phyloP scores from a whole-genome alignment of 257 asterid species.

The Solanum ossicruentum region DNA sequence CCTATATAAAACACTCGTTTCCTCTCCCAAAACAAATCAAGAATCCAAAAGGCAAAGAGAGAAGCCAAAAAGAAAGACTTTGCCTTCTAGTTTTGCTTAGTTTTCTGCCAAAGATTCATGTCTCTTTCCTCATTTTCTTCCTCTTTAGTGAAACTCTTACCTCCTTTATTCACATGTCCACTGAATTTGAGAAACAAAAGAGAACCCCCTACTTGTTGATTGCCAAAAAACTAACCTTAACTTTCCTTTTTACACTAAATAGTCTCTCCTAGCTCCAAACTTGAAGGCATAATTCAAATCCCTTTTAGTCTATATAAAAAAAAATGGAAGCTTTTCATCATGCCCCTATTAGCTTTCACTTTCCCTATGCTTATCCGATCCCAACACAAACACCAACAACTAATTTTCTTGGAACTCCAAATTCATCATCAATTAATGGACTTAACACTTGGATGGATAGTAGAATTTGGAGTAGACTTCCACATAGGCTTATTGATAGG shows the following conservation, averaged over 20 bases:
- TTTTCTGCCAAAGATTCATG: background rate
- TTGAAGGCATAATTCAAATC: background rate
- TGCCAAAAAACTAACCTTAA: conserved; percentile 7
- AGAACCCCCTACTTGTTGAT: conserved; percentile 1
- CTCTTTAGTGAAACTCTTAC: background rate
- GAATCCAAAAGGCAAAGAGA: background rate
- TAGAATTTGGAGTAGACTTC: conserved; percentile 80
- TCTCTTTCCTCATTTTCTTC: background rate
- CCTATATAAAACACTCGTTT: conserved; percentile 35
- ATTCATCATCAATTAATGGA: background rate
- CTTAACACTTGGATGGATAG: conserved; percentile 54
- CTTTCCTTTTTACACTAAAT: conserved; percentile 1
- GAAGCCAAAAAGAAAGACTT: background rate
- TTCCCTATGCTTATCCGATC: conserved; percentile 30
- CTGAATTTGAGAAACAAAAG: conserved; percentile 22
- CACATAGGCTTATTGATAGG: conserved; percentile 57
- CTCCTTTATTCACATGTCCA: conserved; percentile 9
- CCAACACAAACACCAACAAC: conserved; percentile 1
- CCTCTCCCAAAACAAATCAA: conserved; percentile 3
- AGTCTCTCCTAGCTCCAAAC: background rate
- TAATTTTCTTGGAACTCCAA: conserved; percentile 2
- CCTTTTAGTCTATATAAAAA: background rate
- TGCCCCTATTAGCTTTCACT: conserved; percentile 24
- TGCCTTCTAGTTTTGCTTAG: background rate
- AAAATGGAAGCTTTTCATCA: conserved; percentile 60